Evolutionary conservation across 2,329 filamentous ascomycete species (phyloP), one percentile per base, ranked within the genome.

Genomic region (Dichotomopilus funicola): DNA sequence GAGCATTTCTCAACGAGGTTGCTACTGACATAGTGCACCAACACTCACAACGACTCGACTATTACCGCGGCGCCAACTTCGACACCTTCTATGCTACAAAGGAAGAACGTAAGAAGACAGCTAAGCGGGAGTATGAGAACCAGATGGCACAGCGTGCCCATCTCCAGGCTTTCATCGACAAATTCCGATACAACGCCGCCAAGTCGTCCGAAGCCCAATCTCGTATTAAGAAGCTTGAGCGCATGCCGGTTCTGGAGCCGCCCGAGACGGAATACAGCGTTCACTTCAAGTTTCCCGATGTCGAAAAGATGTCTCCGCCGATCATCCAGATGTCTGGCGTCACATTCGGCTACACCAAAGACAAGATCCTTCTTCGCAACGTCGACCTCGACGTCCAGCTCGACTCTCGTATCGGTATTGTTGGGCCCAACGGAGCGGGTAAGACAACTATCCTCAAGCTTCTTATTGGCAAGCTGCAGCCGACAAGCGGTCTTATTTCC

Each of bases 21-120:
- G 94, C 94, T n/a, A 97, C 92, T 6, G 94, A 99, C 72, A 99
- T 99, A 67, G 91, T 99, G 58, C 92, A 99, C 71, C 94, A 99
- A 70, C 94, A 99, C 73, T 97, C 92, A 0, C 89, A 96, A 71
- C 85, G 94, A 57, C 82, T 99, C 55, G 94, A 99, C 75, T 99
- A 99, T 82, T 99, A 99, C 81, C 91, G 95, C 68, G 88, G 94
- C 54, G 90, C 91, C 67, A 96, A 97, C 75, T 99, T 97, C 65
- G 89, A 96, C 68, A 88, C 89, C 41, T 96, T 97, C 79, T 99
- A 99, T 70, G 91, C 91, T 6, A 97, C 94, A 27, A 94, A 91
- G 68, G 94, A 99, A 72, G 94, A 99, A 73, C 86, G 94, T 62
- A 88, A 92, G 71, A 99, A 99, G 84, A 91, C 89, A 46, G 91